These are phyloP conservation scores for Fremontodendron californicum DNA, from an alignment of 345 rosid species.

Conservation along the genomic window DNA sequence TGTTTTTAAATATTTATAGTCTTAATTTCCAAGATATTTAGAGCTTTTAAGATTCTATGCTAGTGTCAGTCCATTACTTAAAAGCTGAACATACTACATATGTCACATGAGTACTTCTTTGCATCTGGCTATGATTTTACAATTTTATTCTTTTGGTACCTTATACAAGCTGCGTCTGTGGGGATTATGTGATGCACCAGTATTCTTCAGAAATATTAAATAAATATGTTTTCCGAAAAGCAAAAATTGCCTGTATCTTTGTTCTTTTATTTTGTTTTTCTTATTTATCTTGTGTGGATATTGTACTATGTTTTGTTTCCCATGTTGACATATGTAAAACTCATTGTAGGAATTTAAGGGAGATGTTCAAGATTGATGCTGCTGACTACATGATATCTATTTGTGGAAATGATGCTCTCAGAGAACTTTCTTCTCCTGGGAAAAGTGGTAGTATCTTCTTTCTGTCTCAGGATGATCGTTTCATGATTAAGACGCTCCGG, in stretches of 20 bases:
- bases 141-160: background rate
- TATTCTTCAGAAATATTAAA: background rate
- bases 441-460: slow-evolving; percentile 96
- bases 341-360: slow-evolving; percentile 78
- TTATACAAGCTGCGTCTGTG: background rate
- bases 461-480: slow-evolving; percentile 93
- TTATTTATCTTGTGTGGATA: background rate
- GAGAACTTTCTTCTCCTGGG: slow-evolving; percentile 98
- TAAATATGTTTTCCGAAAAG: background rate
- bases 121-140: background rate
- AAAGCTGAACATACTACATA: background rate
- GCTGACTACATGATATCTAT: slow-evolving; percentile 99
- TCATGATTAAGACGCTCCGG: slow-evolving; percentile 97
- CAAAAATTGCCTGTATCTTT: background rate
- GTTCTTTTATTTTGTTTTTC: background rate
- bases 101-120: background rate
- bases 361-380: slow-evolving; percentile 98
- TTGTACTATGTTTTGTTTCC: slow-evolving; percentile 1
- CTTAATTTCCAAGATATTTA: background rate
- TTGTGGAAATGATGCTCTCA: slow-evolving; percentile 94
- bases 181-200: background rate
- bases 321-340: slow-evolving; percentile 17
- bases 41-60: background rate
- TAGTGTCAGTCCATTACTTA: background rate
- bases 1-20: background rate